Evolutionary conservation across 2,329 filamentous ascomycete species (phyloP).

Genomic region (Paradendryphiella salina): DNA sequence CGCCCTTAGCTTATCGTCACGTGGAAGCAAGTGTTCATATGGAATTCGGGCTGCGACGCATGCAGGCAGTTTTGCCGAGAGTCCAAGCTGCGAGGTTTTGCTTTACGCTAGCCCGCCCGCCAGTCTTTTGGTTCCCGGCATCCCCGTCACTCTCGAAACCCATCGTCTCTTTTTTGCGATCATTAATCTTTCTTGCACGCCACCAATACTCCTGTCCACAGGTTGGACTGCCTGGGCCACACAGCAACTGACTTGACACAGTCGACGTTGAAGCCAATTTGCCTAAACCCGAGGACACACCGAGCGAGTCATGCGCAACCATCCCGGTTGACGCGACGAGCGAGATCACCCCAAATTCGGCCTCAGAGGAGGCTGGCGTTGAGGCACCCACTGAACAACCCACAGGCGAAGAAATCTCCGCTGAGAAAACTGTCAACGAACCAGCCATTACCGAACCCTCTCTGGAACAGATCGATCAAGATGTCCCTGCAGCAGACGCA

Average conservation of each 20-base stretch:
- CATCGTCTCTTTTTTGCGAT: constrained; percentile 8
- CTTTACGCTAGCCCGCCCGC: constrained; percentile 21
- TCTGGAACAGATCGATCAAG: constrained; percentile 2
- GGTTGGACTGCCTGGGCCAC: not conserved
- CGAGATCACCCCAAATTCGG: constrained; percentile 12
- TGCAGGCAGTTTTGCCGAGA: constrained; percentile 32
- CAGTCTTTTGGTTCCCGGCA: constrained; percentile 16
- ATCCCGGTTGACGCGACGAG: constrained; percentile 10
- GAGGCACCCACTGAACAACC: constrained; percentile 9
- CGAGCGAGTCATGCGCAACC: constrained; percentile 11
- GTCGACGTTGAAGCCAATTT: constrained; percentile 4
- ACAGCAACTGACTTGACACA: constrained; percentile 15
- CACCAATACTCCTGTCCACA: not conserved
- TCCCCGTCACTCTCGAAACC: constrained; percentile 17
- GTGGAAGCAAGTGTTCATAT: constrained; percentile 25
- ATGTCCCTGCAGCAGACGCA: constrained; percentile 4
- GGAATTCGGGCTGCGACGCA: constrained; percentile 34
- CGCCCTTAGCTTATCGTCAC: constrained; percentile 34
- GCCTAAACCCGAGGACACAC: not conserved
- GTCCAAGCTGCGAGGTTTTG: constrained; percentile 28
- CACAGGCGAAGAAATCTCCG: not conserved
- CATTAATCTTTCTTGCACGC: constrained; percentile 7
- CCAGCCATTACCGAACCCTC: constrained; percentile 1
- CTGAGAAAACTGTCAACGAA: constrained; percentile 3
- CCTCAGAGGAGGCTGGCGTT: constrained; percentile 11